A percentile compares a stretch with the other conserved stretches of the same genome.
phyloP scores from a whole-genome alignment of 2,329 filamentous ascomycete genomes.

The Amesomyces nigricolor region DNA sequence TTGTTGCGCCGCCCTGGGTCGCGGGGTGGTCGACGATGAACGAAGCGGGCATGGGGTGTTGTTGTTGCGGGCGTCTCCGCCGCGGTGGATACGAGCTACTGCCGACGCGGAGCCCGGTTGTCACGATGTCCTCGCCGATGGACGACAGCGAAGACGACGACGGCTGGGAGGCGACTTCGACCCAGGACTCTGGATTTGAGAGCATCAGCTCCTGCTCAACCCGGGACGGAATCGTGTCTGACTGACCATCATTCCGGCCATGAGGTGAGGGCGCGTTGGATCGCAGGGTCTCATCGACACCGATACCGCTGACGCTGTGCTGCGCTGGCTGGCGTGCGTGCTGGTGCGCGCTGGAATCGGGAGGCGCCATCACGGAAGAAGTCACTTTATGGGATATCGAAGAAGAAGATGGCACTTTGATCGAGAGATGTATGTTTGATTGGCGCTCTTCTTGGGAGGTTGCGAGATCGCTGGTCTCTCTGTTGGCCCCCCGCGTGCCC shows the following conservation, averaged over 20 bases:
- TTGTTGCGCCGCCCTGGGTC: slow-evolving; percentile 43
- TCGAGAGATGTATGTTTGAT: not conserved
- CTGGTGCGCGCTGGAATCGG: slow-evolving; percentile 15
- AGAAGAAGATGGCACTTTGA: not conserved
- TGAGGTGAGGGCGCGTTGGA: slow-evolving; percentile 24
- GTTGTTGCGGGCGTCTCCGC: slow-evolving; percentile 46
- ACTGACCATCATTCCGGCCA: slow-evolving; percentile 34
- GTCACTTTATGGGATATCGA: not conserved
- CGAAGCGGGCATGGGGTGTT: slow-evolving; percentile 31
- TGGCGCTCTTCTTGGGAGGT: not conserved
- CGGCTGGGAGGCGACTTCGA: slow-evolving; percentile 87
- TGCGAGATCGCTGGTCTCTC: slow-evolving; percentile 4
- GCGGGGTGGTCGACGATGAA: slow-evolving; percentile 38
- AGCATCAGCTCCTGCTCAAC: slow-evolving; percentile 7
- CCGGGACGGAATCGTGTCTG: not conserved
- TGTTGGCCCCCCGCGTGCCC: slow-evolving; percentile 12
- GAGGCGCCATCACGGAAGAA: slow-evolving; percentile 12
- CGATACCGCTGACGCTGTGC: slow-evolving; percentile 8
- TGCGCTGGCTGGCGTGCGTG: slow-evolving; percentile 19
- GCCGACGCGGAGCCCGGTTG: slow-evolving; percentile 75
- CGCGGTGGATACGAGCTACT: slow-evolving; percentile 56
- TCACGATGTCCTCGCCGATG: slow-evolving; percentile 81
- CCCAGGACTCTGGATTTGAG: slow-evolving; percentile 74
- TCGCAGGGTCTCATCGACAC: slow-evolving; percentile 17
- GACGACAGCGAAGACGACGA: slow-evolving; percentile 91